Evolutionary conservation across 768 basidiomycete genomes (phyloP), one percentile per base, ranked within the genome.

Genomic region (Amanita exitialis): DNA sequence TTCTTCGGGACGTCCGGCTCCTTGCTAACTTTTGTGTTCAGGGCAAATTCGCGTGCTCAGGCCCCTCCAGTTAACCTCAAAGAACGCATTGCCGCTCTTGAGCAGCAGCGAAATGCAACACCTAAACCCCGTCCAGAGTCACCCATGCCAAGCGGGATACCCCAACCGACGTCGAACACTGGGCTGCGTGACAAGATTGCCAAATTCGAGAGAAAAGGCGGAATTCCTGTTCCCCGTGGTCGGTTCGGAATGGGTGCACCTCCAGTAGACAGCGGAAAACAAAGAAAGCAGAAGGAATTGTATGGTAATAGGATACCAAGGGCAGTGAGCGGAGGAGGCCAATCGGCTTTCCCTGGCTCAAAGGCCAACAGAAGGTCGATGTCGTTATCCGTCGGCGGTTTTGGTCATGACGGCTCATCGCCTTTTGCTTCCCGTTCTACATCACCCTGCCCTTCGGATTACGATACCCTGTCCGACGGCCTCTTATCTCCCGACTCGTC

Each of bases 41-140:
- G 62, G 62, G 58, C 65, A 21, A 65, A 60, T 49, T 61, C 69
- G 32, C 65, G 58, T 45, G 47, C 64, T 12, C 63, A 66, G 57
- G 47, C 63, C 42, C 66, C 67, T 30, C 63, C 64, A 38, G 71
- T 69, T 47, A 86, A 83, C 62, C 77, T 90, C 61, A 88, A 82
- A 66, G 87, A 90, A 58, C 83, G 88, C 49, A 90, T 90, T 55
- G 88, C 88, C 15, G 86, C 86, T 23, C 70, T 90, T 44, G 80
- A 90, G 62, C 86, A 90, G 62, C 86, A 86, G 57, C 75, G 77
- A 48, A 73, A 69, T 62, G 63, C 59, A 9, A 56, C 42, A 44
- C 49, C 49, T 4, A 51, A 21, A 54, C 57, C 56, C 54, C 56
- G 51, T 21, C 50, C 53, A 51, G 52, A 55, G 9, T 45, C 51